Base-by-base conservation (phyloP, 1,284 basidiomycete species). In the Boletus hoseneyae region DNA sequence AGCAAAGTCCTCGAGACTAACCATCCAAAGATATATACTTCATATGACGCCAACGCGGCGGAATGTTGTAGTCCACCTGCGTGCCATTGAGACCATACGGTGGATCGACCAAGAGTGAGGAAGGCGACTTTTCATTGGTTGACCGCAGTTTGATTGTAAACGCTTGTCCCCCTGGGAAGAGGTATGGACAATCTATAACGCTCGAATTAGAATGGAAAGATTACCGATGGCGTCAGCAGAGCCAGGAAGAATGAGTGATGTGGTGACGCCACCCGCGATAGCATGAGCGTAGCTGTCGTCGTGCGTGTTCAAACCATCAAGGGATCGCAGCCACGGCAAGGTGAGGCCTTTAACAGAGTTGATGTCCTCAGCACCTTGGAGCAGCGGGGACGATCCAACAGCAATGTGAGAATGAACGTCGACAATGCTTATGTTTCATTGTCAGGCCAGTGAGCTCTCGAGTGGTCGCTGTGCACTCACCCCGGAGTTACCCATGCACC, bases 351-450 rank as follows among this genome's bases (percentile, higher is more conserved):
- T 65, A 11, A 51, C 2, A 1, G 77, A 79, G 54, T 75, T 73
- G 30, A 48, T 51, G 47, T 77, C 75, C 3, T 56, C 48, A 3
- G 72, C 60, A n/a, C 78, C 79, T 4, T 35, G 36, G 0, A 82
- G 69, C 0, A 25, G 44, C 0, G 84, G 84, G 1, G 72, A 61
- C 11, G 78, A 61, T 45, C 65, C 65, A 2, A 85, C 68, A 4
- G 77, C 84, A 9, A 83, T 62, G 54, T 87, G 86, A n/a, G 81
- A 82, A 64, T 88, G 83, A 51, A 83, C 69, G 56, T 84, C 80
- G 42, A 83, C 73, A 30, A 80, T 74, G 36, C 58, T 58, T 39
- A 23, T 11, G 23, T 30, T 16, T 21, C 27, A 6, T 23, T 8
- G 25, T 50, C 25, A 48, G 13, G 10, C 30, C 1, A 11, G 37